Evolutionary conservation across 2,329 filamentous ascomycete species (phyloP), one percentile per base, ranked within the genome.

Genomic region (Tolypocladium capitatum): DNA sequence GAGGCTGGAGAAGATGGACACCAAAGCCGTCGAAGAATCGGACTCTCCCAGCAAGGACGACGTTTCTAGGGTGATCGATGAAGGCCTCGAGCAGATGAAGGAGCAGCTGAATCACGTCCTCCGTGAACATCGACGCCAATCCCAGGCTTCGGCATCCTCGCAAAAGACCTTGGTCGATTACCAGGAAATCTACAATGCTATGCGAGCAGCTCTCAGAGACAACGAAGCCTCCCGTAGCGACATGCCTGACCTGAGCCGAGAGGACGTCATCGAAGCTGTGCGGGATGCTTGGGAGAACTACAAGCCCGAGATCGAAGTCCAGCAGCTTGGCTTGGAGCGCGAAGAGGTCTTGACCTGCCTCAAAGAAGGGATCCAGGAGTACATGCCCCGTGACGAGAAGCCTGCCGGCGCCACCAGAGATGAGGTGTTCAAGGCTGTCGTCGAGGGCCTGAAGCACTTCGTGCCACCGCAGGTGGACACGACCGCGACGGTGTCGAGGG

Each of bases 261-360:
- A 95, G 44, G 87, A 94, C 49, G 86, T 97, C 33, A 76, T 97
- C 2, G 77, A 85, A 28, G 89, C 90, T 3, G 85, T 97, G 14
- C 82, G 83, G 55, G 89, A 95, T 56, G 91, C 90, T 1, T 94
- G 89, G 80, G 91, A 96, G 60, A 86, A 82, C 47, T 94, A 94
- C 67, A 94, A 94, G 66, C 91, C 91, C 1, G 88, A 96, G 57
- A 88, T 95, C 45, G 84, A 94, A 56, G 75, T 94, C 5, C 84
- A 95, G 56, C 88, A 94, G 57, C 85, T 94, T 52, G 91, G 90
- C 2, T 72, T 97, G 1, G 91, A 95, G 62, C 78, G 88, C 5
- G 88, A 96, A 13, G 91, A 97, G 60, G 85, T 97, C 43, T 72
- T 97, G 14, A 81, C 84, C 35, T 94, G 89, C 54, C 74, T 97